A percentile compares a stretch with the other conserved stretches of the same genome.
Conservation (phyloP, 176 grass and related monocot genomes). For the Triticum turgidum region DNA sequence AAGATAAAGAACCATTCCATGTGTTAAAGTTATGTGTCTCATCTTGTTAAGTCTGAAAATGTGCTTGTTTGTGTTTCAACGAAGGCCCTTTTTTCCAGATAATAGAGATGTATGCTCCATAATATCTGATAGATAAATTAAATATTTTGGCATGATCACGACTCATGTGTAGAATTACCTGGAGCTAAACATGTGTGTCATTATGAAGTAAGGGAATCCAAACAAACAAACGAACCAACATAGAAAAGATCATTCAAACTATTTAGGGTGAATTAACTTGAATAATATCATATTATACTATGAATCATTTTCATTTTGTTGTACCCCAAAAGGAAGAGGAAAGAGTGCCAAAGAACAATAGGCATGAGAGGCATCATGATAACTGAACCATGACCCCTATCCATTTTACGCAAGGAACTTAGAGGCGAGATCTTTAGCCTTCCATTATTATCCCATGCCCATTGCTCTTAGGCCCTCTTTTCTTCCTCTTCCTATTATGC, state of each 20-base stretch:
- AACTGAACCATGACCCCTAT: not conserved
- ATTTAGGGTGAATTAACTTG: no score
- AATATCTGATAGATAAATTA: not conserved
- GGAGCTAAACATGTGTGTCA: not conserved
- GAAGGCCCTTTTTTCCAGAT: not conserved
- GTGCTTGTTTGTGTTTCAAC: not conserved
- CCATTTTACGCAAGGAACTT: not conserved
- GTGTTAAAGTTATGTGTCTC: not conserved
- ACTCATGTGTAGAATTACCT: not conserved
- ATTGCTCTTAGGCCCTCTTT: not conserved
- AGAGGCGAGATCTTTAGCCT: not conserved
- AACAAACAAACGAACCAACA: no score
- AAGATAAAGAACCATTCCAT: not conserved
- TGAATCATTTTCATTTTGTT: no score
- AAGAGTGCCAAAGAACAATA: conserved; percentile 5
- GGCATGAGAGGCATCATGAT: conserved; percentile 19
- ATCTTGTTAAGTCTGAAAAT: not conserved
- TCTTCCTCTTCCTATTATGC: not conserved
- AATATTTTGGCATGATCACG: not conserved
- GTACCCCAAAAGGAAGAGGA: not conserved
- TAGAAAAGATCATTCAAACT: no score
- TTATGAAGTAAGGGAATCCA: no score
- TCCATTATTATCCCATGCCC: not conserved
- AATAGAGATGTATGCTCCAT: not conserved
- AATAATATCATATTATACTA: no score